Percentiles rank a stretch among this genome's conserved stretches.
These are phyloP conservation scores for Vitis hybrid DNA, from an alignment of 177 flowering plant genomes.

Conservation along the genomic window DNA sequence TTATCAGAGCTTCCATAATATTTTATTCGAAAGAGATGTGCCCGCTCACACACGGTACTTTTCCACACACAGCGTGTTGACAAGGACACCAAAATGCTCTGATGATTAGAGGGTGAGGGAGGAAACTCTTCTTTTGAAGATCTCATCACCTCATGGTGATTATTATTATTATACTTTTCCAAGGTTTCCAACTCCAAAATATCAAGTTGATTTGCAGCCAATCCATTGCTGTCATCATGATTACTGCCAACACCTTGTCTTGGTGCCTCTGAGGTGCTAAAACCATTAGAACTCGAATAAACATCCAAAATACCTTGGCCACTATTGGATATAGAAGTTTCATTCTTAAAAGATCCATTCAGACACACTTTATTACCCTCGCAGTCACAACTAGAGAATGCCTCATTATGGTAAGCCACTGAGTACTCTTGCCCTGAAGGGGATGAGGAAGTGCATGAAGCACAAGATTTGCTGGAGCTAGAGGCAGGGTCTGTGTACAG, in stretches of 20 bases:
- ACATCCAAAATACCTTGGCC: constrained; percentile 4
- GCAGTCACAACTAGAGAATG: constrained; percentile 18
- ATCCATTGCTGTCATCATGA: constrained; percentile 8
- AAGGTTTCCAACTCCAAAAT: constrained; percentile 19
- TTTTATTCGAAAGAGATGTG: constrained; percentile 88
- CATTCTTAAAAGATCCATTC: constrained; percentile 12
- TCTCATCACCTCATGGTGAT: constrained; percentile 29
- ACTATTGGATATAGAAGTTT: background rate
- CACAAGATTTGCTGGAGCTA: constrained; percentile 11
- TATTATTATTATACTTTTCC: constrained; percentile 23
- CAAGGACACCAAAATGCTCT: constrained; percentile 84
- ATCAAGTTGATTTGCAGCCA: constrained; percentile 17
- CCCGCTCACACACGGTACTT: constrained; percentile 81
- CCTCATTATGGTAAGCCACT: constrained; percentile 14
- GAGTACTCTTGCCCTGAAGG: constrained; percentile 15
- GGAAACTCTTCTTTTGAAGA: constrained; percentile 73
- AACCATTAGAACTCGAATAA: constrained; percentile 13
- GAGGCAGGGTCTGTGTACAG: background rate
- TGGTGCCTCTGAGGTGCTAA: constrained; percentile 16
- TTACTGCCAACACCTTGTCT: constrained; percentile 14
- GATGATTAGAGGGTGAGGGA: constrained; percentile 83
- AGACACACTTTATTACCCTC: constrained; percentile 13
- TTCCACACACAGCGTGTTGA: constrained; percentile 90
- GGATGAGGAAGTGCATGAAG: constrained; percentile 14
- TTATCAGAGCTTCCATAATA: constrained; percentile 91